phyloP scores from a whole-genome alignment of 768 basidiomycete genomes.

The Lactifluus subvellereus region DNA sequence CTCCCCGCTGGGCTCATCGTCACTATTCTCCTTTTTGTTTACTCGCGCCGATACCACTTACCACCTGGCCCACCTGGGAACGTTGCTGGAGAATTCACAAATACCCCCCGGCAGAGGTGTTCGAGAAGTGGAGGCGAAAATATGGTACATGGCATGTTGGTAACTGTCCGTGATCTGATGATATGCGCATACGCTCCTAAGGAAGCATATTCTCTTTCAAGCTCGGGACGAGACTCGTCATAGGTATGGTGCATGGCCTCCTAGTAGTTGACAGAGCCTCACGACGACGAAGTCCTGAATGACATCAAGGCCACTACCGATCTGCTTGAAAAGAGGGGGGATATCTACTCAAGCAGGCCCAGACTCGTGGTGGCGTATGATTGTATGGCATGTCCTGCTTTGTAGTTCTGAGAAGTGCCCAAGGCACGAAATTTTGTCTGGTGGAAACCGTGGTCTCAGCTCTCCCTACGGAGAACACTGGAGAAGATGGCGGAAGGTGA shows the following conservation, averaged over 20 bases:
- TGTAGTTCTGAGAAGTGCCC: neutral
- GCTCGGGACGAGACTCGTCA: neutral
- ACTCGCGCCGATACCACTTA: neutral
- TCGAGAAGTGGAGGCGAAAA: slow-evolving; percentile 2
- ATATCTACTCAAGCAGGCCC: slow-evolving; percentile 22
- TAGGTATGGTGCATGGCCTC: neutral
- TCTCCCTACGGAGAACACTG: slow-evolving; percentile 6
- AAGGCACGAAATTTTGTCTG: slow-evolving; percentile 21
- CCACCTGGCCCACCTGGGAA: slow-evolving; percentile 13
- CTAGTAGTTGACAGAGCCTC: neutral
- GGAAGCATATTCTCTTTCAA: slow-evolving; percentile 19
- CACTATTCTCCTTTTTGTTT: neutral
- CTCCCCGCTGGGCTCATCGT: neutral
- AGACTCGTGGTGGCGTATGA: slow-evolving; percentile 16
- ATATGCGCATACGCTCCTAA: neutral
- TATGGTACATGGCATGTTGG: neutral
- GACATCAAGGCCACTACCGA: slow-evolving; percentile 2
- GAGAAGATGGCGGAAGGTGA: slow-evolving; percentile 19
- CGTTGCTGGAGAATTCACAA: slow-evolving; percentile 3
- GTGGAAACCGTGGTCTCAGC: slow-evolving; percentile 12
- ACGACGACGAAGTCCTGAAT: slow-evolving; percentile 10
- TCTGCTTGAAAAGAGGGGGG: slow-evolving; percentile 19
- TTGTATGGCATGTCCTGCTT: neutral
- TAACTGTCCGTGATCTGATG: neutral
- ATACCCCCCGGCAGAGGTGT: neutral